Base-by-base conservation (phyloP, 2,329 filamentous ascomycete species). In the Achaetomium macrosporum region DNA sequence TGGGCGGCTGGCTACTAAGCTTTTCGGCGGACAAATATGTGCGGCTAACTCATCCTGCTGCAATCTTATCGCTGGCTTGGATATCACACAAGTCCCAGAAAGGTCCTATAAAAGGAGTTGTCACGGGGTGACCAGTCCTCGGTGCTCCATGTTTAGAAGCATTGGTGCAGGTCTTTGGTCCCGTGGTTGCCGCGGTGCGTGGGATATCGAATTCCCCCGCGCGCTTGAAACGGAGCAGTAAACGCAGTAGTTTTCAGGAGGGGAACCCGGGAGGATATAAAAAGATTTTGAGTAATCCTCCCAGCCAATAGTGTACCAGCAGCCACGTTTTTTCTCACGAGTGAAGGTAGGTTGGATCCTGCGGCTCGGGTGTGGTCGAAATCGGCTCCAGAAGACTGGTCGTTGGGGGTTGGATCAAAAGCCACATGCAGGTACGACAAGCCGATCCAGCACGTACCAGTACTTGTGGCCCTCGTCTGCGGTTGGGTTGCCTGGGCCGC, bases 381-480 rank as follows among this genome's bases (percentile, higher is more conserved):
- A 20, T 40, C 9, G 16, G 20, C 20, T 15, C n/a, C 19, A 46
- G 45, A 55, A 52, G 50, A 41, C 36, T 35, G 36, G 54, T 50
- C 52, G 58, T 57, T 50, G 50, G 55, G 50, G 55, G 57, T 60
- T 57, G 58, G 45, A 29, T 57, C 51, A 33, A 41, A 36, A 25
- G 30, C 37, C 29, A 55, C 51, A 58, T 59, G 59, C 59, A 59
- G 57, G 59, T 58, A 59, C 59, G 41, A 53, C 54, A 50, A 46
- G 47, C 20, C n/a, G 49, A 55, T 53, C 49, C 10, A 35, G 29
- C 17, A 49, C 33, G 58, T 60, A 61, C 54, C 54, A 25, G 55
- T 61, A 61, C 59, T 42, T 57, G 19, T 15, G 37, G 19, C 40
- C 42, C 36, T 39, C 30, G 13, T 25, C 9, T 31, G 49, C 35